These are phyloP conservation scores for Silybum marianum DNA, from an alignment of 129 eudicot genomes.

Conservation along the genomic window DNA sequence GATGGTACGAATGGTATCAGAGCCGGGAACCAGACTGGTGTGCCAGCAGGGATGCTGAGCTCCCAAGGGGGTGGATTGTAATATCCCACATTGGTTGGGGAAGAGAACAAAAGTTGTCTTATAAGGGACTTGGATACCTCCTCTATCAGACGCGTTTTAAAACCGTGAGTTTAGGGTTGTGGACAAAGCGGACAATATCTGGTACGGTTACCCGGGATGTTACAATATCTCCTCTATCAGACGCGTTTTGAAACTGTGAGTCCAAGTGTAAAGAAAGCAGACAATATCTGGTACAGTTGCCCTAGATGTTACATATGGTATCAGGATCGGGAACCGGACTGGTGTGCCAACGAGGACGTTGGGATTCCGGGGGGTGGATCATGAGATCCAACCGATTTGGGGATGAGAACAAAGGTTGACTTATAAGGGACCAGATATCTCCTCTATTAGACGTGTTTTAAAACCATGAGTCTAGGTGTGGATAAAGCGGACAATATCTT, in stretches of 20 bases:
- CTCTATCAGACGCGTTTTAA: too few species aligned
- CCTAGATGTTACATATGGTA: background rate
- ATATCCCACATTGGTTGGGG: too few species aligned
- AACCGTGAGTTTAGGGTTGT: too few species aligned
- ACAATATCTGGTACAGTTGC: background rate
- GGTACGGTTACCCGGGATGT: too few species aligned
- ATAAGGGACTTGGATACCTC: too few species aligned
- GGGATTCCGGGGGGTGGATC: background rate
- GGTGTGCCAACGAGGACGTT: background rate
- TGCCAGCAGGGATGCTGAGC: too few species aligned
- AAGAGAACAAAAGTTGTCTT: too few species aligned
- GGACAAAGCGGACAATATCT: too few species aligned
- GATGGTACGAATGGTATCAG: too few species aligned
- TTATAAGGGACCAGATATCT: background rate
- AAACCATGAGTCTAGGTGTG: background rate
- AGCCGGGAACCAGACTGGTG: too few species aligned
- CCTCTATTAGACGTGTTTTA: background rate
- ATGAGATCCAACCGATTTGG: background rate
- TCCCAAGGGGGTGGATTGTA: too few species aligned
- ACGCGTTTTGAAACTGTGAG: background rate
- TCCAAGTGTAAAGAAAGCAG: background rate
- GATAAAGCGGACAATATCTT: background rate
- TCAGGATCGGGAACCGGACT: background rate
- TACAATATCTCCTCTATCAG: background rate
- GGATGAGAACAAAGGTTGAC: background rate